These are phyloP conservation scores for Sungouiozyma ichnusensis DNA, from an alignment of 805 yeast genomes.

Conservation along the genomic window DNA sequence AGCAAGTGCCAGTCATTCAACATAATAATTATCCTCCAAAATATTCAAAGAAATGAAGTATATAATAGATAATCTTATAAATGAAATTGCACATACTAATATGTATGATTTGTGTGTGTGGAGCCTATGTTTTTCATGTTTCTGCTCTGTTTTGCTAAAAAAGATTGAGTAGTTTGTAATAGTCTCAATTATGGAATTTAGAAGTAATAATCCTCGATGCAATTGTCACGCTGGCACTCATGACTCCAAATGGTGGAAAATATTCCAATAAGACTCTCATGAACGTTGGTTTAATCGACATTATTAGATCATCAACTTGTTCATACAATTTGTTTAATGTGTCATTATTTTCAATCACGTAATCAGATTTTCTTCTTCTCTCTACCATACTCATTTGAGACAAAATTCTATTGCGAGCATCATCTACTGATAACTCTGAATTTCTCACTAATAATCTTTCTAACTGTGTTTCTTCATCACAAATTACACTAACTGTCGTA, in stretches of 20 bases:
- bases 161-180: no score
- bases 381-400: constrained; percentile 64
- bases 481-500: constrained; percentile 53
- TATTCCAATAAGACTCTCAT: constrained; percentile 25
- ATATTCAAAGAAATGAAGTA: background rate
- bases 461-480: constrained; percentile 48
- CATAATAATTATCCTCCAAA: constrained; percentile 19
- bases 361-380: constrained; percentile 51
- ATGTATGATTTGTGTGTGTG: no score
- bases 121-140: no score
- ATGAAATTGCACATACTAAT: no score
- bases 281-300: constrained; percentile 31
- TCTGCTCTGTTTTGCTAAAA: background rate
- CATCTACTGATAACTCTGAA: constrained; percentile 50
- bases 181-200: constrained; percentile 1
- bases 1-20: constrained; percentile 23
- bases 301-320: constrained; percentile 34
- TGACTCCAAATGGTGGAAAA: constrained; percentile 34
- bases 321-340: constrained; percentile 34
- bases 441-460: constrained; percentile 58
- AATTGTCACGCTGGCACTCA: constrained; percentile 24
- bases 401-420: constrained; percentile 59
- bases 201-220: constrained; percentile 15
- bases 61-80: constrained; percentile 2
- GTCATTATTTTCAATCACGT: constrained; percentile 53